Conservation (phyloP, 2,329 filamentous ascomycete species). For the Mollisiaceae sp. region DNA sequence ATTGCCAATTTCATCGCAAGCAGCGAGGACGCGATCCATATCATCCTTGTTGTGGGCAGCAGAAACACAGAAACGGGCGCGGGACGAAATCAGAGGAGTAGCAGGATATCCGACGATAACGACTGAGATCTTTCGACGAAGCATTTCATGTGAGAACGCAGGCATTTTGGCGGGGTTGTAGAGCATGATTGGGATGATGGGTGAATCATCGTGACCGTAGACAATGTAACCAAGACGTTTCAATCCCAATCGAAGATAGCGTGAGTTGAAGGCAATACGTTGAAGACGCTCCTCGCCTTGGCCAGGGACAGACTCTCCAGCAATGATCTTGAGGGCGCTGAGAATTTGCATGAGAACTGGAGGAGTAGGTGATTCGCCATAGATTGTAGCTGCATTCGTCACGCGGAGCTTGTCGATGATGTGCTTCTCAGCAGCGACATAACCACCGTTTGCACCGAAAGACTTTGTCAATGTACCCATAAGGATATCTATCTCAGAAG, state of each 20-base stretch:
- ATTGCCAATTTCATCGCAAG: constrained; percentile 92
- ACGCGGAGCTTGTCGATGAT: constrained; percentile 91
- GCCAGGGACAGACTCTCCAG: constrained; percentile 83
- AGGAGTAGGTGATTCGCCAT: constrained; percentile 86
- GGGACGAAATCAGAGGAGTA: constrained; percentile 91
- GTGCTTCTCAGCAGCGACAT: constrained; percentile 85
- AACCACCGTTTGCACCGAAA: constrained; percentile 96
- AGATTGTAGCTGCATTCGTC: constrained; percentile 84
- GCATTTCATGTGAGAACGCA: constrained; percentile 98
- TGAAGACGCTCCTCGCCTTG: constrained; percentile 96
- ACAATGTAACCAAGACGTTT: constrained; percentile 97
- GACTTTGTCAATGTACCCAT: constrained; percentile 99
- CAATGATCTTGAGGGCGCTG: constrained; percentile 85
- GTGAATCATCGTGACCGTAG: constrained; percentile 96
- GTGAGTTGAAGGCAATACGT: constrained; percentile 96
- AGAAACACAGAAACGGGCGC: constrained; percentile 94
- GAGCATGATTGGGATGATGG: constrained; percentile 91
- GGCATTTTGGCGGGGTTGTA: constrained; percentile 99
- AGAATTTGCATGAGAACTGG: constrained; percentile 91
- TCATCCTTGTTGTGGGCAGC: constrained; percentile 98
- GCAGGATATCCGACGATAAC: constrained; percentile 97
- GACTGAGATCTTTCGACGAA: constrained; percentile 95
- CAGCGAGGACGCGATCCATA: constrained; percentile 83
- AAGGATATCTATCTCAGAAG: constrained; percentile 86
- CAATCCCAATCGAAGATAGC: constrained; percentile 94